Base-by-base conservation (phyloP, 345 rosid species). In the Bruguiera sexangula region DNA sequence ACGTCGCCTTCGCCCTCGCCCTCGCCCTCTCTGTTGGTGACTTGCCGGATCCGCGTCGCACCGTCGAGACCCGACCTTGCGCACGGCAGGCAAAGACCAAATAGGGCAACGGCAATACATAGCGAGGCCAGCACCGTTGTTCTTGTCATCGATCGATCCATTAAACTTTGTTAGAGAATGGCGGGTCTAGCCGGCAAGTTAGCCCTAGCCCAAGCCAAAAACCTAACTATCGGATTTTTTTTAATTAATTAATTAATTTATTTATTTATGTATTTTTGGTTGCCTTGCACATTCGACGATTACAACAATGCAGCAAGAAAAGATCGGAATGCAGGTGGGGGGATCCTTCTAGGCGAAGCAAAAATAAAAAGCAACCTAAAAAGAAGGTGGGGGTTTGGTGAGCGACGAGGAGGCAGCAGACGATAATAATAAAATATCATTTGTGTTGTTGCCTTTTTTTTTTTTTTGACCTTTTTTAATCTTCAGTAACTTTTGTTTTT, bases 21-120 rank as follows among this genome's bases (percentile, higher is more conserved):
- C 39, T 48, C 79, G 6, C 69, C 82, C 30, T 75, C 82, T 57
- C 68, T 64, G 20, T 24, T 67, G 32, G 80, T 75, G 27, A 81
- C 75, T 61, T 83, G 75, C 56, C 76, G 69, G 61, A 84, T 84
- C 54, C 53, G 24, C 51, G 55, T 52, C 46, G 50, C 71, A 26
- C 26, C 57, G 46, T 63, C 66, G 8, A 4, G 51, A 20, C 27
- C 68, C 27, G 88, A 82, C 73, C 64, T 81, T 58, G 68, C 69
- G 27, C 62, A 64, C 48, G 27, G 58, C 58, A 8, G 64, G 73
- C 24, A 56, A 55, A 71, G 32, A 15, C 26, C 24, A 24, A 67
- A 34, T 11, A 72, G 9, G 39, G 55, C 43, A 19, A 69, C 0
- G 29, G 36, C 19, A 31, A 68, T 0, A 10, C 53, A 63, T n/a